These are phyloP conservation scores for Cyclocybe aegerita DNA, from an alignment of 768 basidiomycete genomes.

Conservation along the genomic window DNA sequence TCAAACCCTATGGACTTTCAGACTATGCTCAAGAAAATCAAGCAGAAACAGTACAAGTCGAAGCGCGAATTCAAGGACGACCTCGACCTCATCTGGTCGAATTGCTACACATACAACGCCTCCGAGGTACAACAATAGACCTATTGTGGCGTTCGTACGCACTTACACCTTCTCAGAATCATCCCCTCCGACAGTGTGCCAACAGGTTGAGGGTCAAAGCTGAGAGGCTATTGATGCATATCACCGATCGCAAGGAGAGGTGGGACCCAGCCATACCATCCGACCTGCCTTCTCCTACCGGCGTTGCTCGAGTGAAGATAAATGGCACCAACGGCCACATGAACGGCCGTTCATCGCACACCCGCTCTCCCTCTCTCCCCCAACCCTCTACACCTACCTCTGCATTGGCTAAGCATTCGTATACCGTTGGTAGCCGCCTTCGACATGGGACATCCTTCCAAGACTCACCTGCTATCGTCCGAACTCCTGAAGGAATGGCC, in stretches of 20 bases:
- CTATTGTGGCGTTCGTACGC: background rate
- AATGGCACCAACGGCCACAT: constrained; percentile 41
- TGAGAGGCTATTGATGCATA: constrained; percentile 80
- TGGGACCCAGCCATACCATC: constrained; percentile 66
- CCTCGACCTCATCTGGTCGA: constrained; percentile 95
- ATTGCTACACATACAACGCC: constrained; percentile 91
- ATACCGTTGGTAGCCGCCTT: constrained; percentile 18
- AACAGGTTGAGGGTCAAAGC: constrained; percentile 81
- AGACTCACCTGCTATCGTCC: constrained; percentile 66
- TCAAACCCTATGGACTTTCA: constrained; percentile 93
- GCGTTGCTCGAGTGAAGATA: constrained; percentile 31
- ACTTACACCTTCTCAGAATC: constrained; percentile 50
- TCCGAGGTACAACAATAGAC: constrained; percentile 63
- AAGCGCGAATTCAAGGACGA: constrained; percentile 94
- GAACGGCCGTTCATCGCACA: constrained; percentile 40
- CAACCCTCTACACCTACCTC: constrained; percentile 25
- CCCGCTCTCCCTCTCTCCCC: constrained; percentile 35
- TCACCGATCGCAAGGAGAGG: constrained; percentile 86
- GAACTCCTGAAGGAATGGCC: constrained; percentile 75
- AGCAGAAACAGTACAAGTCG: constrained; percentile 87
- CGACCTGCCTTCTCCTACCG: constrained; percentile 31
- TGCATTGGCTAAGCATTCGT: constrained; percentile 27
- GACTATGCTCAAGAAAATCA: constrained; percentile 92
- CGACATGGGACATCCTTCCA: constrained; percentile 52
- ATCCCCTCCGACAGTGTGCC: constrained; percentile 84